Evolutionary conservation across 768 basidiomycete species (phyloP).

Genomic region (Mycena pura): DNA sequence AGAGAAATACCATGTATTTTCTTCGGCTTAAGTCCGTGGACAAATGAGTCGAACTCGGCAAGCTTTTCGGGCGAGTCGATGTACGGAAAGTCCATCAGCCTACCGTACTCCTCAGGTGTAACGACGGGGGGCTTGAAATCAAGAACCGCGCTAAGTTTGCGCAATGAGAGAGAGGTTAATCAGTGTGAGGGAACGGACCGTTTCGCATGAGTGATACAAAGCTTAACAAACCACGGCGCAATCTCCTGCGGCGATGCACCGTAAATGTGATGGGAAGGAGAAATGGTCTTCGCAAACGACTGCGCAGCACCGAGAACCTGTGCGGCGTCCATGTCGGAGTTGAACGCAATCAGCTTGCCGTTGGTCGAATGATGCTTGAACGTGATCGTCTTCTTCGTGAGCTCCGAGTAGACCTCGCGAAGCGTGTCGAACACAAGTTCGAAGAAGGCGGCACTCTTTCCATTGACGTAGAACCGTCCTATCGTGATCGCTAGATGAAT

Average conservation of each 20-base stretch:
- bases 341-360: conserved; percentile 9
- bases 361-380: conserved; percentile 7
- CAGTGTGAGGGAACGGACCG: neutral
- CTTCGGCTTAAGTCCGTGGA: neutral
- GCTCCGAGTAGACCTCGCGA: neutral
- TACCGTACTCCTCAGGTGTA: neutral
- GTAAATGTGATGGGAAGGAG: neutral
- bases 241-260: neutral
- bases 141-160: neutral
- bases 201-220: conserved; percentile 8
- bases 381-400: conserved; percentile 4
- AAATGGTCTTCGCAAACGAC: neutral
- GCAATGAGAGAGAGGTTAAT: neutral
- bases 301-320: conserved; percentile 10
- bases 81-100: neutral
- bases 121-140: neutral
- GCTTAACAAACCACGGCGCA: neutral
- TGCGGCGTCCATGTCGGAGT: conserved; percentile 13
- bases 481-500: conserved; percentile 5
- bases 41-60: neutral
- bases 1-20: neutral
- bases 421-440: conserved; percentile 11
- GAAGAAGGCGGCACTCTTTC: conserved; percentile 1
- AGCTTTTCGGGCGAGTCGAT: neutral
- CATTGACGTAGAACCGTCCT: conserved; percentile 6